Evolutionary conservation across 1,284 basidiomycete genomes (phyloP), one percentile per base, ranked within the genome.

Genomic region (Trichosporon faecale): DNA sequence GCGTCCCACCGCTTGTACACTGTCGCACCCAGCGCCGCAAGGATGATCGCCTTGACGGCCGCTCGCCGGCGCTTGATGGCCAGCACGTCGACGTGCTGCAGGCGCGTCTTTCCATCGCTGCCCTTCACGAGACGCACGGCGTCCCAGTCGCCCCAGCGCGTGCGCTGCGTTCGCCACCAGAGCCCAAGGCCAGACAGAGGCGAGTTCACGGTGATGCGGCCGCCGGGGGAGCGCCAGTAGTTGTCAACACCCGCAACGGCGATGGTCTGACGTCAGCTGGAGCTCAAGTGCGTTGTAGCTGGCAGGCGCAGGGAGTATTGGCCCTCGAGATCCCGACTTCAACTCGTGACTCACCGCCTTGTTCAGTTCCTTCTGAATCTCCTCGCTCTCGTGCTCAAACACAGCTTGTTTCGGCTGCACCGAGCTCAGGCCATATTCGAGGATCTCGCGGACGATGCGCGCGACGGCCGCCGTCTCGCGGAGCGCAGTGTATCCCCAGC

Each of bases 401-500:
- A 68, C 49, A 3, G 64, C 60, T 23, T 66, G 33, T 9, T 44
- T 64, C 12, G 74, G 74, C 29, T 72, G 72, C 31, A 75, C 25
- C 0, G 69, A 70, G 16, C 69, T 44, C 21, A 75, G 52, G 37
- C 46, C 65, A 46, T 69, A 31, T 6, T 75, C 68, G 66, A 72
- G 40, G 44, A 64, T 16, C 35, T 64, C 60, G 29, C 66, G 66
- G 60, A 74, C 64, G 5, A 74, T 66, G 2, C 67, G 70, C 3
- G 72, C 70, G 27, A 70, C 72, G 61, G 67, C 46, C 5, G 52
- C 31, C 2, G 72, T 69, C 63, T 71, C 29, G 52, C 44, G 65
- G n/a, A 70, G 70, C 33, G 71, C 68, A 2, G 73, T 73, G 64
- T 44, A 74, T 0, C 75, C 75, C 75, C 75, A 76, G n/a, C 65